Base-by-base conservation (phyloP, 2,329 filamentous ascomycete genomes). In the Botryotinia calthae region DNA sequence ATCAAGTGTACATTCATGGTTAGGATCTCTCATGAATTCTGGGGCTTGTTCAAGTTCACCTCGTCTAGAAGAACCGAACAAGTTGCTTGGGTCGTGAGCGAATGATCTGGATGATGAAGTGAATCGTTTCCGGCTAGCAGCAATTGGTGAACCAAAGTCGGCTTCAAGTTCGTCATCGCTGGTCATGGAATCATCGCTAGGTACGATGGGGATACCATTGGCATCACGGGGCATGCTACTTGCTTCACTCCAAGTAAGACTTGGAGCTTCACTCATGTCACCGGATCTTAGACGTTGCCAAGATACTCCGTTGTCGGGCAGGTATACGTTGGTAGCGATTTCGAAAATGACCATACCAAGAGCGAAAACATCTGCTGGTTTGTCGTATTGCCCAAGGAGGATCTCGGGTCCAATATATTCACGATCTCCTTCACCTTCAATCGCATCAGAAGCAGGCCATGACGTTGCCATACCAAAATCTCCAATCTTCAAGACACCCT, bases 391-490 rank as follows among this genome's bases (percentile, higher is more conserved):
- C 59, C 95, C 95, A 79, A 89, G 89, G 31, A 99, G 88, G 75
- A 97, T 94, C 82, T 99, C 96, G 0, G 95, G 95, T 1, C 93
- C 95, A 80, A 99, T 95, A 81, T 99, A 99, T 81, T 97, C 93
- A 67, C 96, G 93, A 81, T 99, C 96, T 46, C 96, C 96, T 84
- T 99, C 96, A 59, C 93, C 92, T 77, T 98, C 94, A 74, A 96
- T 91, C 72, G 90, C 89, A 71, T 89, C 86, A 64, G 90, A 87
- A 25, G 91, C 93, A 22, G 94, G 93, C 90, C 93, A 95, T 18
- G 86, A 82, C 58, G 92, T 90, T 40, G 96, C 95, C 84, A 96
- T 86, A 58, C 93, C 93, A 81, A 97, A 96, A 81, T 97, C 93
- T 40, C 90, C 93, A 81, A 97, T 95, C 83, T 96, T 96, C 73